A percentile compares a stretch with the other conserved stretches of the same genome.
phyloP scores from a whole-genome alignment of 2,329 filamentous ascomycete species.

The Colletotrichum chrysophilum region DNA sequence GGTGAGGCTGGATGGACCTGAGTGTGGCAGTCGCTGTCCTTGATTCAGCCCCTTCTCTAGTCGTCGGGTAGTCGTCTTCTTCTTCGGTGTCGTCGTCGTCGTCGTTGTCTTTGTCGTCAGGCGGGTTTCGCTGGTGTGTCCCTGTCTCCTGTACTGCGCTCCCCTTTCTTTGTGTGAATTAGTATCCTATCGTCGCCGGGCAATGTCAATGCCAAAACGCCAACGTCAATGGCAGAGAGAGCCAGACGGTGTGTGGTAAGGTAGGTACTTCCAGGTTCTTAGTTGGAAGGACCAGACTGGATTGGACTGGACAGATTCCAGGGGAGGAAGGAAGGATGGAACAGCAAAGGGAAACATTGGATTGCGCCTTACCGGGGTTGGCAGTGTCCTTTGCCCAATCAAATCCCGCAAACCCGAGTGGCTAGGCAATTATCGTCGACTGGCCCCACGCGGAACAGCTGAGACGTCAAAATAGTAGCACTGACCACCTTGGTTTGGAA shows the following conservation, averaged over 20 bases:
- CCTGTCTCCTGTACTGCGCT: background rate
- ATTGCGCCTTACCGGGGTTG: background rate
- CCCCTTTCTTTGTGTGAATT: background rate
- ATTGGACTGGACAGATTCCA: background rate
- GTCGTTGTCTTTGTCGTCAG: background rate
- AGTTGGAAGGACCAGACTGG: background rate
- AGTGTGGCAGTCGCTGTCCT: background rate
- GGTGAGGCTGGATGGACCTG: background rate
- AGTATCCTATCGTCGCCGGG: background rate
- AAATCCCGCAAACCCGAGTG: background rate
- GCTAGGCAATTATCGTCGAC: constrained; percentile 11
- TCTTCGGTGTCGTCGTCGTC: background rate
- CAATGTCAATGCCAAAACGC: constrained; percentile 26
- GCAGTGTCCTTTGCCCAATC: background rate
- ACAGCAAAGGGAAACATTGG: constrained; percentile 15
- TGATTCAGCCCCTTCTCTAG: background rate
- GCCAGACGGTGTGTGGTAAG: background rate
- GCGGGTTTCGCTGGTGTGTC: background rate
- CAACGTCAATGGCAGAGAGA: constrained; percentile 28
- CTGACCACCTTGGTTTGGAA: constrained; percentile 2
- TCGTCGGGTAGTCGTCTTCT: background rate
- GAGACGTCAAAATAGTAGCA: constrained; percentile 22
- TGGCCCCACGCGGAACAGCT: background rate
- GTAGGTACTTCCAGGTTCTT: background rate
- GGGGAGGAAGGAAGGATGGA: background rate